phyloP scores from a whole-genome alignment of 192 early-diverging fungal genomes.

The Coemansia sp. region DNA sequence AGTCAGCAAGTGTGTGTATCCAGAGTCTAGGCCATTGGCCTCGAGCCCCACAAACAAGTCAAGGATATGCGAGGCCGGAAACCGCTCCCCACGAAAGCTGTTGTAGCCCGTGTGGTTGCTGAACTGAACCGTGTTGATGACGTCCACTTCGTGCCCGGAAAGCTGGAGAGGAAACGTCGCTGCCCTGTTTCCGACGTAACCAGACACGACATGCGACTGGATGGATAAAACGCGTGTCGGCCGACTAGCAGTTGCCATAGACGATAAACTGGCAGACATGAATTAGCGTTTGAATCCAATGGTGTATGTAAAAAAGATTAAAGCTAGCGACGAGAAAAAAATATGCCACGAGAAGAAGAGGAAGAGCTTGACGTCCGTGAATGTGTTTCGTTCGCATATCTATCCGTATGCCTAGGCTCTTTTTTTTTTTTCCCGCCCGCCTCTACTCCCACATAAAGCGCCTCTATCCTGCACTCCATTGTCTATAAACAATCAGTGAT shows the following conservation, averaged over 20 bases:
- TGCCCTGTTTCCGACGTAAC: constrained; percentile 82
- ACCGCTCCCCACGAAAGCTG: constrained; percentile 68
- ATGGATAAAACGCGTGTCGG: constrained; percentile 52
- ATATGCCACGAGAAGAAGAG: background rate
- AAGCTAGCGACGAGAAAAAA: background rate
- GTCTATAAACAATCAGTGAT: background rate
- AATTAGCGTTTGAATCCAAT: background rate
- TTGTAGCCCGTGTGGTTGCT: constrained; percentile 94
- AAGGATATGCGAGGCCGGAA: constrained; percentile 64
- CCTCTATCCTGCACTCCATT: background rate
- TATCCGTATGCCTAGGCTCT: background rate
- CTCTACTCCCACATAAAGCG: background rate
- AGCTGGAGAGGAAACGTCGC: constrained; percentile 91
- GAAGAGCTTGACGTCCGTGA: background rate
- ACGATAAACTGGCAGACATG: background rate
- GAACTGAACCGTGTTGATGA: constrained; percentile 91
- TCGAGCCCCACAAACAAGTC: constrained; percentile 73
- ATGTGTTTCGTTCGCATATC: background rate
- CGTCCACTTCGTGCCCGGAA: constrained; percentile 89
- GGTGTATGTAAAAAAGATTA: background rate
- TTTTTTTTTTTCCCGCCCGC: background rate
- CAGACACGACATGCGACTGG: constrained; percentile 68
- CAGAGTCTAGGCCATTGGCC: constrained; percentile 67
- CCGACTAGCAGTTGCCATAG: background rate
- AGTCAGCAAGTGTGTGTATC: constrained; percentile 80